Base-by-base conservation (phyloP, 768 basidiomycete species). In the Leccinum uliginosum region DNA sequence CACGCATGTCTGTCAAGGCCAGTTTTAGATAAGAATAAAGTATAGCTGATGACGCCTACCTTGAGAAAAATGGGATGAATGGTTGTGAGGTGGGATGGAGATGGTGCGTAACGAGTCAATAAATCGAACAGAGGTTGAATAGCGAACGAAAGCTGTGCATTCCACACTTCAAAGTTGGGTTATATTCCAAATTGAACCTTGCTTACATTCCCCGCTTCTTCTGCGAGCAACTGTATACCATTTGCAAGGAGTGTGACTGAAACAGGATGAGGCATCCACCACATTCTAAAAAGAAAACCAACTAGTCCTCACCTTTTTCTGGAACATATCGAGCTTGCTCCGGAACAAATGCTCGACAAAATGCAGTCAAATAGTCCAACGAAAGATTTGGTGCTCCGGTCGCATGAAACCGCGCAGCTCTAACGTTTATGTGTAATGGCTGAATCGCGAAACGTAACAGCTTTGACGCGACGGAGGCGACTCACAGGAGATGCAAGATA, bases 401-500 rank as follows among this genome's bases (percentile, higher is more conserved):
- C 43, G 73, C 65, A 54, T 71, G 71, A 62, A 89, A 62, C 63
- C 88, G 78, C 26, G 87, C 86, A 6, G 83, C 82, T 57, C 88
- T 90, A 52, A 23, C 19, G 3, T 19, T 19, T 27, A 40, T 15
- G 1, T 3, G 29, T 17, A 35, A 15, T 23, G 2, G 30, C 24
- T 26, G 6, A 10, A 30, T 46, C 50, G 35, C 50, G 23, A 29
- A n/a, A 17, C 15, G 17, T 23, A 12, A 21, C 5, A 8, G 4
- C 5, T 23, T 27, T 11, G 6, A 6, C 29, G 6, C 19, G 32
- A 40, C 19, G 1, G 6, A 21, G 40, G 17, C 19, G 29, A 76
- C 87, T 72, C 62, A 91, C 90, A 93, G 67, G 45, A 93, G 88
- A 62, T 84, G 87, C 43, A 92, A 69, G 43, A 83, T 78, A 0